Conservation (phyloP, 139 green algal genomes). For the Chlamydomonas sp. region DNA sequence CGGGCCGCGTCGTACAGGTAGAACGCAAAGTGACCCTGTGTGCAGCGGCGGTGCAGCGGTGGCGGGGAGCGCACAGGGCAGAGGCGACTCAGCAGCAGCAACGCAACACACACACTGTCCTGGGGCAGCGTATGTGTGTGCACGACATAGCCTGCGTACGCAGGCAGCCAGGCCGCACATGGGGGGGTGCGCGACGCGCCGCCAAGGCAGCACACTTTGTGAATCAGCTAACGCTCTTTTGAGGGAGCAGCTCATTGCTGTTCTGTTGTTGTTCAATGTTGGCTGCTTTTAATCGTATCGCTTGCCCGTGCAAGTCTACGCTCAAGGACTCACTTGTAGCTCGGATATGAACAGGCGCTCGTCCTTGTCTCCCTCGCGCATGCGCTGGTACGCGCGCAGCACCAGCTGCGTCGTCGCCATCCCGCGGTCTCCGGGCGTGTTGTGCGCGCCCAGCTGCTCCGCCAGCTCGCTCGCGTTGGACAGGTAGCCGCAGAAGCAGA, state of each 20-base stretch:
- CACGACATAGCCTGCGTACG: too few species aligned
- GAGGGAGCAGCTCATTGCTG: too few species aligned
- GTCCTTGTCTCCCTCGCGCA: slow-evolving; percentile 13
- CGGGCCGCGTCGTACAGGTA: slow-evolving; percentile 52
- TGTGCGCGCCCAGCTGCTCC: slow-evolving; percentile 7
- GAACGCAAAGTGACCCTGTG: slow-evolving; percentile 68
- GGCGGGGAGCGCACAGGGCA: not conserved
- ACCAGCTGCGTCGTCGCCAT: slow-evolving; percentile 32
- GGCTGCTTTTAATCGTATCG: too few species aligned
- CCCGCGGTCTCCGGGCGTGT: slow-evolving; percentile 13
- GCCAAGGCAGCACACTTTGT: too few species aligned
- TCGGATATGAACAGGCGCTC: slow-evolving; percentile 66
- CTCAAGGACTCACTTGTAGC: slow-evolving; percentile 58
- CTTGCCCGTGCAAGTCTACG: too few species aligned
- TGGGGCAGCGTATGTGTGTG: too few species aligned
- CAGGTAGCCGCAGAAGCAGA: slow-evolving; percentile 40
- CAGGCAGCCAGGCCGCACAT: too few species aligned
- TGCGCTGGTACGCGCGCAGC: slow-evolving; percentile 38
- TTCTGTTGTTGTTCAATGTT: too few species aligned
- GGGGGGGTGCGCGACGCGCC: too few species aligned
- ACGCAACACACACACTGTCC: too few species aligned
- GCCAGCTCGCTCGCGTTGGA: slow-evolving; percentile 52
- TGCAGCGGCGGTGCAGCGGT: not conserved
- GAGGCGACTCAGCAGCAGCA: too few species aligned
- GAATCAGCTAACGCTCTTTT: too few species aligned